A percentile compares a stretch with the other conserved stretches of the same genome.
Evolutionary conservation across 306 rosid genomes (phyloP).

Genomic region (Prunus mongolica): DNA sequence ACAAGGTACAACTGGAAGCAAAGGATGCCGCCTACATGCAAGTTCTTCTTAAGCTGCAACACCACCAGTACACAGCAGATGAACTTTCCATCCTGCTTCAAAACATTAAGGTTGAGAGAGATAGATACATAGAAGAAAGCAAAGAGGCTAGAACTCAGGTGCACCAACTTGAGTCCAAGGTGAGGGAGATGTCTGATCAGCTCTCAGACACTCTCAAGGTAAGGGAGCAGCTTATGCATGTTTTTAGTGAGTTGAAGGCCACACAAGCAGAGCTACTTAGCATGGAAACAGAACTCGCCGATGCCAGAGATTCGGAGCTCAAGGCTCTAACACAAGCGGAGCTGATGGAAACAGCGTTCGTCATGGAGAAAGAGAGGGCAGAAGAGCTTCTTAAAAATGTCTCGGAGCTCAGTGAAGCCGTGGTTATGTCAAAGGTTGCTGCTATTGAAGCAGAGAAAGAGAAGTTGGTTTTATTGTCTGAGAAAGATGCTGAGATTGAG

Average conservation of each 20-base stretch:
- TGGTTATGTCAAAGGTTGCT: constrained; percentile 31
- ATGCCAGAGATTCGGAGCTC: constrained; percentile 46
- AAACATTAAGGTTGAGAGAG: constrained; percentile 54
- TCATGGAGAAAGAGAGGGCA: constrained; percentile 40
- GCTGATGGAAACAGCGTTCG: constrained; percentile 31
- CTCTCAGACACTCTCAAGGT: constrained; percentile 27
- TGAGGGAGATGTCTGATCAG: constrained; percentile 43
- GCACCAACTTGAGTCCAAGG: constrained; percentile 40
- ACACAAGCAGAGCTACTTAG: constrained; percentile 47
- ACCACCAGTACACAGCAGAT: constrained; percentile 40
- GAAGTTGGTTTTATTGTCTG: constrained; percentile 30
- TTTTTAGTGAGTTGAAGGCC: constrained; percentile 41
- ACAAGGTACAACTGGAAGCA: constrained; percentile 73
- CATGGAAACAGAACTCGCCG: constrained; percentile 51
- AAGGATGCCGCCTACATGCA: constrained; percentile 62
- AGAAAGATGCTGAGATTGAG: constrained; percentile 48
- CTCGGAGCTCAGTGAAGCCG: constrained; percentile 46
- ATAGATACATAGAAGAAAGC: constrained; percentile 32
- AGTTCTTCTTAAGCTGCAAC: constrained; percentile 58
- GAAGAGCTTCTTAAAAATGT: constrained; percentile 40
- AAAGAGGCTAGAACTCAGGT: constrained; percentile 27
- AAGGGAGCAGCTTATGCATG: constrained; percentile 42
- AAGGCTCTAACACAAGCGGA: constrained; percentile 32
- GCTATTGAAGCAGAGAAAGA: constrained; percentile 42
- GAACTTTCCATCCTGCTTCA: constrained; percentile 53